Percentiles rank a stretch among this genome's conserved stretches.
These are phyloP conservation scores for Dichomitus squalens DNA, from an alignment of 1,284 basidiomycete genomes.

Conservation along the genomic window DNA sequence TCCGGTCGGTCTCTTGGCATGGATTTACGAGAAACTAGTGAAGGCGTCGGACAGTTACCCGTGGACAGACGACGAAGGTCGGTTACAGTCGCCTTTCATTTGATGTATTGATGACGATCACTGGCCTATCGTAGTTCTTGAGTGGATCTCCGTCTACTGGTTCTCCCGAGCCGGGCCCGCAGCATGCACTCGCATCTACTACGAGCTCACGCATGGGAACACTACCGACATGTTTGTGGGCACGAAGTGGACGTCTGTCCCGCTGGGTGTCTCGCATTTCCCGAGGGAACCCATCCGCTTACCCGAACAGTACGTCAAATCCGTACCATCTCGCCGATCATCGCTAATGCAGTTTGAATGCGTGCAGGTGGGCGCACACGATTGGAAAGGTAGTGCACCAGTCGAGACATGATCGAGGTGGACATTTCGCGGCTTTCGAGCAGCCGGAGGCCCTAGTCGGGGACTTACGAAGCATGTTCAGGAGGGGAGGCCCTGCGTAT, in stretches of 20 bases:
- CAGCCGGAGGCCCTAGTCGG: conserved; percentile 30
- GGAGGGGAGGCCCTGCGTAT: conserved; percentile 31
- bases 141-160: conserved; percentile 50
- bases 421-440: conserved; percentile 36
- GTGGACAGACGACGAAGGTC: conserved; percentile 2
- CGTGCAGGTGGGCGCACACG: conserved; percentile 24
- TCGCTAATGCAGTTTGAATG: too few species aligned
- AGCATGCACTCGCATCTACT: conserved; percentile 55
- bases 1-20: conserved; percentile 53
- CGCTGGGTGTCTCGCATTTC: too few species aligned
- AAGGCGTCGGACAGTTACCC: neutral
- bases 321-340: too few species aligned
- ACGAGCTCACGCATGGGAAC: conserved; percentile 36
- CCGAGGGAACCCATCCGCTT: too few species aligned
- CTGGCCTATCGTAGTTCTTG: neutral
- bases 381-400: conserved; percentile 29
- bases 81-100: too few species aligned
- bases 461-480: conserved; percentile 36
- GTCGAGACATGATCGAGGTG: conserved; percentile 29
- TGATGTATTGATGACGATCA: neutral
- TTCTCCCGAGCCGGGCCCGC: conserved; percentile 58
- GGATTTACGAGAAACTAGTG: conserved; percentile 1
- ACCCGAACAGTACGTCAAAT: too few species aligned
- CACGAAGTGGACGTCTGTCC: too few species aligned
- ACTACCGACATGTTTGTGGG: too few species aligned